A percentile compares a stretch with the other conserved stretches of the same genome.
phyloP scores from a whole-genome alignment of 2,329 filamentous ascomycete genomes.

The Aurifilum marmelostoma region DNA sequence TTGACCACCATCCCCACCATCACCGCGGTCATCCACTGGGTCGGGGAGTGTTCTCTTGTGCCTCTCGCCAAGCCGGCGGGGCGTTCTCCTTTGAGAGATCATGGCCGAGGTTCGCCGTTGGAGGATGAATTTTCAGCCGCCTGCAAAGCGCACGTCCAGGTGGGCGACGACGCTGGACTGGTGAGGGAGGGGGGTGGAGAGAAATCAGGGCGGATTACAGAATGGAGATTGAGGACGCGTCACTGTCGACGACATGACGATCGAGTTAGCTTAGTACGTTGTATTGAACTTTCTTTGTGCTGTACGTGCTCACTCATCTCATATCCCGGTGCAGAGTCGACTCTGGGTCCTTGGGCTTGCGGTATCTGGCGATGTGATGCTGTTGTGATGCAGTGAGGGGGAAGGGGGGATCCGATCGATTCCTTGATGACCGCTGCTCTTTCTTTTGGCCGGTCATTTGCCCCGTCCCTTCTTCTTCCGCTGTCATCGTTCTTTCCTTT shows the following conservation, averaged over 20 bases:
- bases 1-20: too few species aligned
- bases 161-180: background rate
- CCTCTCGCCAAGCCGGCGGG: background rate
- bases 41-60: too few species aligned
- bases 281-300: background rate
- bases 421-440: too few species aligned
- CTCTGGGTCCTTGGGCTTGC: too few species aligned
- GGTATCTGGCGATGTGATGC: background rate
- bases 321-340: background rate
- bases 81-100: background rate
- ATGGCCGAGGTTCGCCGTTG: background rate
- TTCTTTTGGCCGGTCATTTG: too few species aligned
- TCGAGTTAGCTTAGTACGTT: background rate
- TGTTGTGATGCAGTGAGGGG: background rate
- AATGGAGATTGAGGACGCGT: constrained; percentile 26
- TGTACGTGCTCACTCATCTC: background rate
- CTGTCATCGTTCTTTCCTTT: too few species aligned
- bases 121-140: background rate
- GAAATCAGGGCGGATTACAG: background rate
- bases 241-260: constrained; percentile 12
- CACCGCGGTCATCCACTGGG: too few species aligned
- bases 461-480: too few species aligned
- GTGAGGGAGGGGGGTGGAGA: background rate
- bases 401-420: background rate
- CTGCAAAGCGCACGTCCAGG: background rate